Evolutionary conservation across 768 basidiomycete species (phyloP).

Genomic region (Porpolomopsis calyptriformis): DNA sequence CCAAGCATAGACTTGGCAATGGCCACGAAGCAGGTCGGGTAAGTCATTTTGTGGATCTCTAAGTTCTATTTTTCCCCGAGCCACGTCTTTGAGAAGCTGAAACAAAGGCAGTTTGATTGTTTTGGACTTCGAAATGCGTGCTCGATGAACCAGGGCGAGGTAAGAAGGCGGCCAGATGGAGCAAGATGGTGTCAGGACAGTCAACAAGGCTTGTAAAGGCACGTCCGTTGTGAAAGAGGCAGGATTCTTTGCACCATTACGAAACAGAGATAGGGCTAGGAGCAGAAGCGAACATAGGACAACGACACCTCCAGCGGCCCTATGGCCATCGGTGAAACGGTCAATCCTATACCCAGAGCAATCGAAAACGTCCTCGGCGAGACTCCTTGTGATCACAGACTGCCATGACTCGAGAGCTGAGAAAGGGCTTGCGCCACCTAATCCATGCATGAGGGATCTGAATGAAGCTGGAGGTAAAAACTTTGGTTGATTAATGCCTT

Average conservation of each 20-base stretch:
- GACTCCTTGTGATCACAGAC: no score
- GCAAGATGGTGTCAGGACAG: slow-evolving; percentile 32
- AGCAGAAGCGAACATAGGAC: no score
- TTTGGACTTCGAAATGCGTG: slow-evolving; percentile 10
- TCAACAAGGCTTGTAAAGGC: slow-evolving; percentile 26
- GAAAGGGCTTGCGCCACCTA: no score
- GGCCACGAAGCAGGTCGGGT: slow-evolving; percentile 24
- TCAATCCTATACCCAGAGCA: no score
- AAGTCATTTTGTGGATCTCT: slow-evolving; percentile 30
- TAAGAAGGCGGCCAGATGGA: slow-evolving; percentile 36
- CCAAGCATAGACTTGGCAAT: slow-evolving; percentile 28
- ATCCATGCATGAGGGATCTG: no score
- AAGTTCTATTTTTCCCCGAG: slow-evolving; percentile 33
- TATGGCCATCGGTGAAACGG: no score
- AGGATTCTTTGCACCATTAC: background rate
- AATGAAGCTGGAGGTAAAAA: no score
- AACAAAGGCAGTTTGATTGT: slow-evolving; percentile 24
- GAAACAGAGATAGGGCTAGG: background rate
- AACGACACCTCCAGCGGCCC: no score
- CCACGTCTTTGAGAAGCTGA: slow-evolving; percentile 26
- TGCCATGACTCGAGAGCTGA: no score
- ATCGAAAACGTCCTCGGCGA: no score
- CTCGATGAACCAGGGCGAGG: slow-evolving; percentile 6
- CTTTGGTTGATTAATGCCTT: no score
- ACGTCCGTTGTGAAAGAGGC: background rate